Conservation (phyloP, 768 basidiomycete species). For the Trametes maxima region DNA sequence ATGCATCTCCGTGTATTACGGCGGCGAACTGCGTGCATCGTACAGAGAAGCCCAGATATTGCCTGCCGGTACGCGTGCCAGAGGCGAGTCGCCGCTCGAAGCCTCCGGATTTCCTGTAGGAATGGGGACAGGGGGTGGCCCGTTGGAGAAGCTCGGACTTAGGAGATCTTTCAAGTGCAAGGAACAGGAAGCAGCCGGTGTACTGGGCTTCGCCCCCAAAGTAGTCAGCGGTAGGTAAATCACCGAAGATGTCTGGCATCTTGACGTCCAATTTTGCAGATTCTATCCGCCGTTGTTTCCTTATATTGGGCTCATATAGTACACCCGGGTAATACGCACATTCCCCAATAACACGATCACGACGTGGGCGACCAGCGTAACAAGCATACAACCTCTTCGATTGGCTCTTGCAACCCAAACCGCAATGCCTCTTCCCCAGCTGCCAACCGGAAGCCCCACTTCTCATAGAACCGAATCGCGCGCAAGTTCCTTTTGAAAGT, state of each 20-base stretch:
- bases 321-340: too few species aligned
- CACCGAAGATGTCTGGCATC: too few species aligned
- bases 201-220: too few species aligned
- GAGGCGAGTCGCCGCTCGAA: neutral
- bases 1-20: neutral
- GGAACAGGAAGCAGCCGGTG: too few species aligned
- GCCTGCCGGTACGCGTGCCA: neutral
- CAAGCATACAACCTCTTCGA: conserved; percentile 1
- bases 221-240: too few species aligned
- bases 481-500: conserved; percentile 11
- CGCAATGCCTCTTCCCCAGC: neutral
- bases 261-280: too few species aligned
- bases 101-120: too few species aligned
- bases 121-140: too few species aligned
- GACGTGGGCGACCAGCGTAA: neutral
- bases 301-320: too few species aligned
- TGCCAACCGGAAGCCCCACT: neutral
- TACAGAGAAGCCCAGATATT: neutral
- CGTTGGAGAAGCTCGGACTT: too few species aligned
- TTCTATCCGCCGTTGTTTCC: neutral
- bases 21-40: neutral
- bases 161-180: too few species aligned
- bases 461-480: conserved; percentile 9
- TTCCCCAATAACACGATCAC: too few species aligned
- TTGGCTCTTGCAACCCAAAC: neutral